These are phyloP conservation scores for Astrothelium subdiscretum DNA, from an alignment of 495 filamentous ascomycete genomes.

Conservation along the genomic window DNA sequence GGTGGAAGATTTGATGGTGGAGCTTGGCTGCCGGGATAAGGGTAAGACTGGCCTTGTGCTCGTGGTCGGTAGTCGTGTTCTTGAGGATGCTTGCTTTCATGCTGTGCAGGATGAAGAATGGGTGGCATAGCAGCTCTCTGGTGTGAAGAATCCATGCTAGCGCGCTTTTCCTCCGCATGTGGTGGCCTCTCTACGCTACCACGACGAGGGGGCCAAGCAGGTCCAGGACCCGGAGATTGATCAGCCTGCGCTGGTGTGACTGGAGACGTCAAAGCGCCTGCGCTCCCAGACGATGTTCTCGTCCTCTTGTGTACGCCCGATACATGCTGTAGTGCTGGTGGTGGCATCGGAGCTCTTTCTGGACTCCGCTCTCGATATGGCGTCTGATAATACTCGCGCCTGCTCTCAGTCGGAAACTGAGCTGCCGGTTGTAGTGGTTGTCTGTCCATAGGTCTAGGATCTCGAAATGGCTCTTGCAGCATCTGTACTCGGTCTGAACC, in stretches of 20 bases:
- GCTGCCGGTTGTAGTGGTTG: not conserved
- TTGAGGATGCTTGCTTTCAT: not conserved
- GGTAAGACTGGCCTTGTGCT: not conserved
- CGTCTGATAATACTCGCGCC: not conserved
- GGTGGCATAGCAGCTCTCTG: not conserved
- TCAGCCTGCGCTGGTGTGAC: not conserved
- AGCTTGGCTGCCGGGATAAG: not conserved
- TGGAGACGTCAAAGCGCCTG: not conserved
- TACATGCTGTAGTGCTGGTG: not conserved
- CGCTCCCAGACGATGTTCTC: not conserved
- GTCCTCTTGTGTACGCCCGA: not conserved
- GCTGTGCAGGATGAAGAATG: not conserved
- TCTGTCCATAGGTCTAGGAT: not conserved
- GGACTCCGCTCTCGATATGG: not conserved
- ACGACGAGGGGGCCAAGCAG: not conserved
- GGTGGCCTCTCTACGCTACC: not conserved
- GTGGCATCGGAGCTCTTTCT: not conserved
- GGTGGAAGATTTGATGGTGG: constrained; percentile 11
- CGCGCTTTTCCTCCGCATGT: not conserved
- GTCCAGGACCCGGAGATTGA: not conserved
- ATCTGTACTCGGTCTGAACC: not conserved
- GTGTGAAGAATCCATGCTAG: not conserved
- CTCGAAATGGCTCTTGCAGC: not conserved
- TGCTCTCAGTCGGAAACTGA: not conserved
- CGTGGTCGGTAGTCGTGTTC: not conserved